Conservation (phyloP, 1,284 basidiomycete species). For the Amylostereum areolatum region DNA sequence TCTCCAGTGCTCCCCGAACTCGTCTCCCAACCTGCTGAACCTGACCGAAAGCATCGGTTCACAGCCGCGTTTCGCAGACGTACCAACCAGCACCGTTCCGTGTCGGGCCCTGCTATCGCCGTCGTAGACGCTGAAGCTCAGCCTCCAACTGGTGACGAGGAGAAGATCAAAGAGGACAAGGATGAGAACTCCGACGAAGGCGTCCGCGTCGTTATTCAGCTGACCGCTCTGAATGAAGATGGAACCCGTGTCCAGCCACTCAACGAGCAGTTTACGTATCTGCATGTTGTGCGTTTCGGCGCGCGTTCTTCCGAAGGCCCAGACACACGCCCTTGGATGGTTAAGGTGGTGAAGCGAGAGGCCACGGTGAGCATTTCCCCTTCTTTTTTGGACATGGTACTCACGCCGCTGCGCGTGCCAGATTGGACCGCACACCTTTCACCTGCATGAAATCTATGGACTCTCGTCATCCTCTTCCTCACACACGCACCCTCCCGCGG, state of each 20-base stretch:
- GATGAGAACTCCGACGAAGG: constrained; percentile 54
- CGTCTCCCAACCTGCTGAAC: constrained; percentile 4
- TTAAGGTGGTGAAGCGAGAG: constrained; percentile 85
- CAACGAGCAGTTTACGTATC: constrained; percentile 83
- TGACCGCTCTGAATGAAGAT: constrained; percentile 72
- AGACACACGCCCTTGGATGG: constrained; percentile 70
- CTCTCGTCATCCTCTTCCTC: constrained; percentile 57
- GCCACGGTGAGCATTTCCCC: constrained; percentile 50
- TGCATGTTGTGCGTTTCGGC: constrained; percentile 77
- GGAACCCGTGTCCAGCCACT: constrained; percentile 55
- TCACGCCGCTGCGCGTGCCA: constrained; percentile 19
- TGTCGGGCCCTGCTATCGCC: constrained; percentile 68
- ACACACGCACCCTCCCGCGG: constrained; percentile 30
- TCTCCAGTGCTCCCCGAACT: too few species aligned
- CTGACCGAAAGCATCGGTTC: constrained; percentile 46
- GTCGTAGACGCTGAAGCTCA: constrained; percentile 59
- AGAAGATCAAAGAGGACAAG: constrained; percentile 33
- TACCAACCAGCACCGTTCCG: constrained; percentile 40
- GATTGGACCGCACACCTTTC: constrained; percentile 88
- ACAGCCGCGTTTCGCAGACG: constrained; percentile 58
- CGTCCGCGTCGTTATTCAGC: constrained; percentile 67
- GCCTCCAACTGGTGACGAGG: constrained; percentile 23
- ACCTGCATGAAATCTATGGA: constrained; percentile 89
- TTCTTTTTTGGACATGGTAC: constrained; percentile 2
- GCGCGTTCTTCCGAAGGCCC: constrained; percentile 23